Evolutionary conservation across 768 basidiomycete genomes (phyloP), one percentile per base, ranked within the genome.

Genomic region (Hydnum rufescens): DNA sequence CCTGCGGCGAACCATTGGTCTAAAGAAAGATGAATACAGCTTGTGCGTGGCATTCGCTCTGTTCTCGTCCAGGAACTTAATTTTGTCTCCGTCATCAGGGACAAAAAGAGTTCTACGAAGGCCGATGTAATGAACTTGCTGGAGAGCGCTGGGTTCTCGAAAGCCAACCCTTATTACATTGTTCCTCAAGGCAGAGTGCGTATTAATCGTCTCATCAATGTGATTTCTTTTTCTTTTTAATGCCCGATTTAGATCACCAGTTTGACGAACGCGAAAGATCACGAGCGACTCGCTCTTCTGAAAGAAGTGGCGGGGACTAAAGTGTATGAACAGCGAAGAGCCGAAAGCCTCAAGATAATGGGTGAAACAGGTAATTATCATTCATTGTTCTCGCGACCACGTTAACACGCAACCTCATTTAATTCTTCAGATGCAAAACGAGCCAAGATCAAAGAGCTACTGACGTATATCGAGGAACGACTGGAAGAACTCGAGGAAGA

Each of bases 241-340:
- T n/a, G 13, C 26, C 4, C 4, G 13, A 5, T 18, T 2, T 57
- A 95, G 86, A 96, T 99, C 56, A 97, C 93, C 0, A 80, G 86
- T 22, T 70, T 99, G 8, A 99, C 93, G 4, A 99, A 97, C 57
- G 92, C 92, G 23, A 95, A 95, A 64, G 95, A 99, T 60, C 77
- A 80, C 49, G 93, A 99, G 63, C 76, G 95, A 2, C 73, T 99
- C 3, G 78, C 85, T 0, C 73, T 99, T n/a, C 70, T 99, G 44
- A 97, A 99, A 62, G 95, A 99, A 65, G 92, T 99, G 0, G 95
- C 93, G 0, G 95, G 95, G 2, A 99, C 95, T 0, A 89, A 95
- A 59, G 89, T 97, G 1, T 99, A 99, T 61, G 95, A 99, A 66
- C 84, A 93, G 61, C 79, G 92, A 46, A 76, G 93, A 16, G 58